Conservation (phyloP, 768 basidiomycete genomes). For the Rhodotorula kratochvilovae region DNA sequence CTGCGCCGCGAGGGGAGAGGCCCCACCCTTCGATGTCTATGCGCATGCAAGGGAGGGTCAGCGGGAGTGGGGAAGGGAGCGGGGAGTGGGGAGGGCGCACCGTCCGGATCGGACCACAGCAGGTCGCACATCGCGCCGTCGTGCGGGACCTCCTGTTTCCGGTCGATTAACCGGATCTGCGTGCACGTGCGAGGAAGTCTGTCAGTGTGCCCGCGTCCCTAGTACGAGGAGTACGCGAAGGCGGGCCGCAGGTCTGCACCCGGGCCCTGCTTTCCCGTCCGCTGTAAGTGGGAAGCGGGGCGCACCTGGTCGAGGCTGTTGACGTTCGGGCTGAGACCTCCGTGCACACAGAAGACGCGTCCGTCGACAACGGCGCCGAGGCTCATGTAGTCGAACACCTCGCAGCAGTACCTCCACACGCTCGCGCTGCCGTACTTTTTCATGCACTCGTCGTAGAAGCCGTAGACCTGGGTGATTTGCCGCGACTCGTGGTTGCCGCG, state of each 20-base stretch:
- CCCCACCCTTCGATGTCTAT: constrained; percentile 90
- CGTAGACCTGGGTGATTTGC: constrained; percentile 78
- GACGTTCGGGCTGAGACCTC: constrained; percentile 85
- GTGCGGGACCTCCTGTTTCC: constrained; percentile 96
- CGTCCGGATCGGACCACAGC: constrained; percentile 98
- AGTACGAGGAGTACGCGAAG: no score
- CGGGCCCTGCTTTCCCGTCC: no score
- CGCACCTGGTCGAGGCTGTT: constrained; percentile 79
- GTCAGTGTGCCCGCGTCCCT: no score
- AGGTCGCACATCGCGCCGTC: constrained; percentile 98
- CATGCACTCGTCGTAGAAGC: constrained; percentile 78
- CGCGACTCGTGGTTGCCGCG: constrained; percentile 96
- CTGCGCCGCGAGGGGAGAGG: constrained; percentile 93
- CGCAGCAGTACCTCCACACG: constrained; percentile 98
- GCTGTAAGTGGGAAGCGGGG: no score
- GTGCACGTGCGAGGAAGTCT: background rate
- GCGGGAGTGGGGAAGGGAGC: background rate
- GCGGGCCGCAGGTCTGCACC: no score
- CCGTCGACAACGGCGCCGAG: constrained; percentile 96
- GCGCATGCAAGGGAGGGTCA: background rate
- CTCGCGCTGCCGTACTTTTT: constrained; percentile 88
- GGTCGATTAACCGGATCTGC: constrained; percentile 84
- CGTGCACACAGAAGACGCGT: constrained; percentile 94
- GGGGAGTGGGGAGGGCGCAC: constrained; percentile 51
- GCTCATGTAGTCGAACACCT: constrained; percentile 95